Conservation (phyloP, 495 filamentous ascomycete species). For the Oleoguttula mirabilis region DNA sequence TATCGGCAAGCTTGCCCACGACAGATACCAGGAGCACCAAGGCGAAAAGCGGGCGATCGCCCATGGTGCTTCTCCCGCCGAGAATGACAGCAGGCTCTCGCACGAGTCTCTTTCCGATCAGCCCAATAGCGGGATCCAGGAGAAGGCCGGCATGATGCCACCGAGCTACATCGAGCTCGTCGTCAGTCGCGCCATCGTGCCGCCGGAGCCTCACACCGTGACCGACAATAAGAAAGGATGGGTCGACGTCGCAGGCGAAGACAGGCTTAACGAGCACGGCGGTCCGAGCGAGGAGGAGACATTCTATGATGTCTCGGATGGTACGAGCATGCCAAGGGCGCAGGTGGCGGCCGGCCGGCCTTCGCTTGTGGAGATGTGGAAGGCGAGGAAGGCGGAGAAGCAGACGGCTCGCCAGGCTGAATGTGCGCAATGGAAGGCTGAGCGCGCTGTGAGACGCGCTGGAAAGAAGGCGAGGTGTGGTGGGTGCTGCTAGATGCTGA, state of each 20-base stretch:
- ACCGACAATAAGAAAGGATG: background rate
- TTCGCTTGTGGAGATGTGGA: background rate
- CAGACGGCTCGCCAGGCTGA: background rate
- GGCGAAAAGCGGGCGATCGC: constrained; percentile 5
- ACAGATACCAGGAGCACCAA: constrained; percentile 11
- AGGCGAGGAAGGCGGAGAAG: background rate
- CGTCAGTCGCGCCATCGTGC: background rate
- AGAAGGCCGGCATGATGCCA: constrained; percentile 5
- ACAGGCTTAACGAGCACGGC: background rate
- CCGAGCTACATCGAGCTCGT: constrained; percentile 14
- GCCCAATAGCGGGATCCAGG: constrained; percentile 3
- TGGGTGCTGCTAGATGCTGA: constrained; percentile 3
- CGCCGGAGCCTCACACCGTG: too few species aligned
- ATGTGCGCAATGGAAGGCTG: background rate
- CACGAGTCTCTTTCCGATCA: background rate
- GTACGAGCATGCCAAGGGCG: background rate
- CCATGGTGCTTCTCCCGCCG: background rate
- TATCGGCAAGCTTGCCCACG: constrained; percentile 9
- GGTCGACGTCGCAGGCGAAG: background rate
- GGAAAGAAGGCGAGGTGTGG: background rate
- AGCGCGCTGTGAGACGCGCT: background rate
- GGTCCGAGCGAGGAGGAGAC: background rate
- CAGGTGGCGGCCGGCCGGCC: background rate
- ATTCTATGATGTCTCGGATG: background rate
- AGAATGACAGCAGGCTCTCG: background rate